These are phyloP conservation scores for Vigna mungo DNA, from an alignment of 306 rosid species.

Conservation along the genomic window DNA sequence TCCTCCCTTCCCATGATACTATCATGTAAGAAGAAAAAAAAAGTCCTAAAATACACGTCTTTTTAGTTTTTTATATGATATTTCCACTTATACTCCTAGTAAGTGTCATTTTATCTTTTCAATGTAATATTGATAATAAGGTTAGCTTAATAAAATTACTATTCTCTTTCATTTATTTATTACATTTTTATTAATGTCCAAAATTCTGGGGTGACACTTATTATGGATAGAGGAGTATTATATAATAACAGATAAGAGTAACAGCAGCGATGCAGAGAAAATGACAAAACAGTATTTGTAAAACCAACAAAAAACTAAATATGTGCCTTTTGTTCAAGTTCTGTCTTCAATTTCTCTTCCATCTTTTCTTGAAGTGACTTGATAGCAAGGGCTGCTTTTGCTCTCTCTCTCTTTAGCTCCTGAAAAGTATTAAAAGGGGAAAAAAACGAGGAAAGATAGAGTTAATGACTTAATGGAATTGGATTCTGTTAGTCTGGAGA, in stretches of 20 bases:
- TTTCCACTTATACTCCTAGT: neutral
- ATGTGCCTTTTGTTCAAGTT: slow-evolving; percentile 84
- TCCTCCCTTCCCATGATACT: neutral
- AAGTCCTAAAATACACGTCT: no score
- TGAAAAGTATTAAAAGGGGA: slow-evolving; percentile 42
- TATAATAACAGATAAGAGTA: slow-evolving; percentile 31
- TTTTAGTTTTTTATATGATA: no score
- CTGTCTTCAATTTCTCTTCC: slow-evolving; percentile 78
- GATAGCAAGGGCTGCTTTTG: slow-evolving; percentile 86
- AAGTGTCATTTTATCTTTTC: no score
- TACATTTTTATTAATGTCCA: neutral
- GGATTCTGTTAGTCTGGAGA: slow-evolving; percentile 18
- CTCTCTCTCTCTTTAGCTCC: slow-evolving; percentile 88
- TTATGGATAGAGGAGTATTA: neutral
- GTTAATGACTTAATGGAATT: slow-evolving; percentile 1
- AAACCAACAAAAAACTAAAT: slow-evolving; percentile 39
- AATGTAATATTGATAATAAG: no score
- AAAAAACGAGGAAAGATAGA: slow-evolving; percentile 20
- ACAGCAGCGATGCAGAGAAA: slow-evolving; percentile 16
- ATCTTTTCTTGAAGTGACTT: slow-evolving; percentile 84
- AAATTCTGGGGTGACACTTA: neutral
- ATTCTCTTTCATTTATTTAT: no score
- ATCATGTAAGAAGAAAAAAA: no score
- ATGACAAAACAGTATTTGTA: slow-evolving; percentile 21
- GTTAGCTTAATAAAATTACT: no score